Evolutionary conservation across 75 land plant species (phyloP).

Genomic region (Cunninghamia lanceolata): DNA sequence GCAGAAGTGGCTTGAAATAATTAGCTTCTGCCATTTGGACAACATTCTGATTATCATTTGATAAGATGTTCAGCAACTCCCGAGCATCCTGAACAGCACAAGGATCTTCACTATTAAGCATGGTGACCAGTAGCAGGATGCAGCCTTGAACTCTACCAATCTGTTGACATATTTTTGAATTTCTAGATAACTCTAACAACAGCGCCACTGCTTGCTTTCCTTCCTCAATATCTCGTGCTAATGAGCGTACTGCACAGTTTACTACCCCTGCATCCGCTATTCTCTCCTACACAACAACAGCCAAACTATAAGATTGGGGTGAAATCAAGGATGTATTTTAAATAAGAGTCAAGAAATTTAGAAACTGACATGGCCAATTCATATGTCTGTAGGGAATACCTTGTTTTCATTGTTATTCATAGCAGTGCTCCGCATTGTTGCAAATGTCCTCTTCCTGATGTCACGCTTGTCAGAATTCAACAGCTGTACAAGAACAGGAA

Average conservation of each 20-base stretch:
- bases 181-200: constrained; percentile 21
- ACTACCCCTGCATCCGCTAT: constrained; percentile 39
- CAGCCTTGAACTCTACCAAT: constrained; percentile 59
- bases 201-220: constrained; percentile 60
- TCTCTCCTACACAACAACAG: constrained; percentile 35
- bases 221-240: constrained; percentile 47
- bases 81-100: constrained; percentile 38
- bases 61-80: constrained; percentile 38
- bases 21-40: constrained; percentile 71
- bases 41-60: constrained; percentile 51
- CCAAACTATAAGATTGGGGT: neutral
- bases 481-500: constrained; percentile 34
- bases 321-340: neutral
- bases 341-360: neutral
- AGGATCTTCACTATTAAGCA: constrained; percentile 38
- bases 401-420: constrained; percentile 25
- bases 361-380: neutral
- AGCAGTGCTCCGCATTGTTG: constrained; percentile 25
- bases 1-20: constrained; percentile 53
- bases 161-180: constrained; percentile 27
- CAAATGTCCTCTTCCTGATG: constrained; percentile 21
- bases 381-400: constrained; percentile 16
- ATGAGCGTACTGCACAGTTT: constrained; percentile 36
- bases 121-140: constrained; percentile 47
- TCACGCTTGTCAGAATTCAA: constrained; percentile 27